A percentile compares a stretch with the other conserved stretches of the same genome.
Conservation (phyloP, 2,329 filamentous ascomycete species). For the Talaromyces sp. region DNA sequence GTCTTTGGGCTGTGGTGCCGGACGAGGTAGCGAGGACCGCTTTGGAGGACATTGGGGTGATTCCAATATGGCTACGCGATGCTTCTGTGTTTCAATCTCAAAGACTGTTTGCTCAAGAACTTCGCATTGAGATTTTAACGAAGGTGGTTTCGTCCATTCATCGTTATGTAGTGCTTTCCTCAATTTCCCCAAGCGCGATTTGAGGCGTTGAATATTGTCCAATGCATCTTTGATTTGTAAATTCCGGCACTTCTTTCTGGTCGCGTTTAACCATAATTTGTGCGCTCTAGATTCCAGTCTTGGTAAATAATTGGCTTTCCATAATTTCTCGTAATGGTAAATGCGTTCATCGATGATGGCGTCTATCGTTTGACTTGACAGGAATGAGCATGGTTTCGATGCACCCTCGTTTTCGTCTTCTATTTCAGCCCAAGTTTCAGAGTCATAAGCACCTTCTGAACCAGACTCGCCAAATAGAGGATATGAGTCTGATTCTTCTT, state of each 20-base stretch:
- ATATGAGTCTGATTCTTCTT: conserved; percentile 44
- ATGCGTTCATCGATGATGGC: conserved; percentile 55
- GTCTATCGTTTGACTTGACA: conserved; percentile 50
- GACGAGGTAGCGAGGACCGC: conserved; percentile 19
- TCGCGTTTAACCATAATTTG: conserved; percentile 58
- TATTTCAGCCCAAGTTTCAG: conserved; percentile 60
- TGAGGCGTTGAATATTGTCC: conserved; percentile 42
- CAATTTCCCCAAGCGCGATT: conserved; percentile 55
- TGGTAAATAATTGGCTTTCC: conserved; percentile 59
- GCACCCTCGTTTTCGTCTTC: conserved; percentile 48
- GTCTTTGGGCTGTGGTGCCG: not conserved
- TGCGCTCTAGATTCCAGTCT: conserved; percentile 57
- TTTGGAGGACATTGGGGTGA: conserved; percentile 31
- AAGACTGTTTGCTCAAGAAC: conserved; percentile 64
- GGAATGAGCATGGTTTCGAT: conserved; percentile 22
- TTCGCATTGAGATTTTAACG: conserved; percentile 56
- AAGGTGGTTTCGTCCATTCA: conserved; percentile 52
- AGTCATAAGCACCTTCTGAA: conserved; percentile 54
- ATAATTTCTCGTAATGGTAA: conserved; percentile 49
- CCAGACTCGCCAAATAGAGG: conserved; percentile 57
- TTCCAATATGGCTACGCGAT: conserved; percentile 45
- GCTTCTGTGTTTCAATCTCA: conserved; percentile 49
- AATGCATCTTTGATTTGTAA: conserved; percentile 47
- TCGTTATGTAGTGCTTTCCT: conserved; percentile 52
- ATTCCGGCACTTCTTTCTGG: conserved; percentile 36